phyloP scores from a whole-genome alignment of 306 rosid genomes.

The Glycine tomentella region DNA sequence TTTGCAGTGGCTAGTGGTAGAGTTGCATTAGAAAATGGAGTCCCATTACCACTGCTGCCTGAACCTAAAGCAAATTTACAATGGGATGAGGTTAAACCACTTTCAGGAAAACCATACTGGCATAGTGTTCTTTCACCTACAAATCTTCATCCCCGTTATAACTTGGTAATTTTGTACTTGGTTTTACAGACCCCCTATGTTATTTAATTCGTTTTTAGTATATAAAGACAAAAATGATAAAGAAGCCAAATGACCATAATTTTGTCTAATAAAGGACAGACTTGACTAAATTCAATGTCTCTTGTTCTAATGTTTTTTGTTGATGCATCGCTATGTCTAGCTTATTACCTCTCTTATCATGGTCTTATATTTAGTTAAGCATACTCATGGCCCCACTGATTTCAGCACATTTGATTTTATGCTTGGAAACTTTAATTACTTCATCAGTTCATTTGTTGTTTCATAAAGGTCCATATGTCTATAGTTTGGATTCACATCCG shows the following conservation, averaged over 20 bases:
- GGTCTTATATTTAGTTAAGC: slow-evolving; percentile 24
- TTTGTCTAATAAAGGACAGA: too few relatives aligned
- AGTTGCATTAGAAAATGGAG: neutral
- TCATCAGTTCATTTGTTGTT: neutral
- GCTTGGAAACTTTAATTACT: slow-evolving; percentile 4
- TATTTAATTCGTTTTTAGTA: neutral
- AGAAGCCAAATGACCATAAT: neutral
- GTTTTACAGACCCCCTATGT: neutral
- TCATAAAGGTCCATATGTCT: neutral
- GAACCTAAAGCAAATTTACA: slow-evolving; percentile 33
- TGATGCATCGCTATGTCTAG: slow-evolving; percentile 5
- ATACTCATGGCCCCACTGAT: neutral
- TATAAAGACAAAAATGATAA: neutral
- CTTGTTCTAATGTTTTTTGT: slow-evolving; percentile 22
- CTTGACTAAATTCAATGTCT: neutral
- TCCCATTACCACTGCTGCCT: neutral
- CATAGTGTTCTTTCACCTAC: slow-evolving; percentile 46
- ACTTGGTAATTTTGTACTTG: slow-evolving; percentile 52
- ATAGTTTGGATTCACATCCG: too few relatives aligned
- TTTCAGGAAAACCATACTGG: slow-evolving; percentile 55
- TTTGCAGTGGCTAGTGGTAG: slow-evolving; percentile 15
- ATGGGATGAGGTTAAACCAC: slow-evolving; percentile 56
- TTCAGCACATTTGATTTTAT: neutral
- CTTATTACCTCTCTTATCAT: slow-evolving; percentile 16
- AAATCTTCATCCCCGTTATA: slow-evolving; percentile 39